Evolutionary conservation across 2,329 filamentous ascomycete genomes (phyloP).

Genomic region (Penicillium rolfsii): DNA sequence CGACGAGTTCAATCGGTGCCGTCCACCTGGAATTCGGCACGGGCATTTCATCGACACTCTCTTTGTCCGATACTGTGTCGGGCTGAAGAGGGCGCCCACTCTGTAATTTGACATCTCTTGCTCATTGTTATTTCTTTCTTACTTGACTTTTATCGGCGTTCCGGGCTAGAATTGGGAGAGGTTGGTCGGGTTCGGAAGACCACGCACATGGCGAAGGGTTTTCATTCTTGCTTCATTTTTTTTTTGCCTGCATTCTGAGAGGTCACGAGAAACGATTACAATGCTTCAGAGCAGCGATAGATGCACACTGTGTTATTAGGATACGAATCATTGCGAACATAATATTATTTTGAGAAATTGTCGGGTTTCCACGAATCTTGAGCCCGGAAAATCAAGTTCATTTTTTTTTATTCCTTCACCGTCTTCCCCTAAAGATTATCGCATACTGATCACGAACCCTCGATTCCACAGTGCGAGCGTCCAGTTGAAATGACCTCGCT

Average conservation of each 20-base stretch:
- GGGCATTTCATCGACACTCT: slow-evolving; percentile 85
- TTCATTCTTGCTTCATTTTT: slow-evolving; percentile 6
- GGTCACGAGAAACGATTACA: slow-evolving; percentile 31
- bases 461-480: not conserved
- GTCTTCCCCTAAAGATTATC: not conserved
- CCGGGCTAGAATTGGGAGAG: slow-evolving; percentile 3
- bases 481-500: not conserved
- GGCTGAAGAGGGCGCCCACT: slow-evolving; percentile 51
- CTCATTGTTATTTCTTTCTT: slow-evolving; percentile 7
- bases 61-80: slow-evolving; percentile 72
- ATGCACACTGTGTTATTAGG: slow-evolving; percentile 20
- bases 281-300: slow-evolving; percentile 20
- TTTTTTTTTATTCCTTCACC: not conserved
- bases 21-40: slow-evolving; percentile 85
- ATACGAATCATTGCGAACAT: slow-evolving; percentile 16
- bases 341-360: not conserved
- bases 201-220: slow-evolving; percentile 11
- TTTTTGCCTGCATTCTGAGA: not conserved
- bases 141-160: slow-evolving; percentile 21
- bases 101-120: slow-evolving; percentile 29
- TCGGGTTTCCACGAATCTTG: not conserved
- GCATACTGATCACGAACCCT: not conserved
- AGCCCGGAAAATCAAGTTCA: not conserved
- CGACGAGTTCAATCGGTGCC: slow-evolving; percentile 70
- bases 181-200: slow-evolving; percentile 8